These are phyloP conservation scores for Cucumis hystrix DNA, from an alignment of 306 rosid genomes.

Conservation along the genomic window DNA sequence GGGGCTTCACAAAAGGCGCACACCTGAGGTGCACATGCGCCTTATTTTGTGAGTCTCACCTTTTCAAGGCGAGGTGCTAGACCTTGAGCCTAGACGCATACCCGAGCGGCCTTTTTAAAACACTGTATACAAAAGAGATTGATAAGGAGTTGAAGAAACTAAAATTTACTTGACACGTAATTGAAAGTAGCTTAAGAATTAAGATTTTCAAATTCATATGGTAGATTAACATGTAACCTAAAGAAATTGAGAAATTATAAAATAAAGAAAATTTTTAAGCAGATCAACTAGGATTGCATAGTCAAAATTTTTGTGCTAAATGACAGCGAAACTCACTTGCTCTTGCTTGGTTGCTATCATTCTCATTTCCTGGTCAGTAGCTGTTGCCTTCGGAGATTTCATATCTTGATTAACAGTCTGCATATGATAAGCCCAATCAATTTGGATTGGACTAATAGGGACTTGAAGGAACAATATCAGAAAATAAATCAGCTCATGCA, in stretches of 20 bases:
- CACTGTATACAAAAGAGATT: background rate
- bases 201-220: background rate
- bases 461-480: background rate
- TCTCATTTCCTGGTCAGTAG: slow-evolving; percentile 1
- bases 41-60: no score
- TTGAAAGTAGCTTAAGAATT: background rate
- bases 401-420: background rate
- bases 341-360: slow-evolving; percentile 1
- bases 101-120: no score
- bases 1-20: no score
- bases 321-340: background rate
- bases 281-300: background rate
- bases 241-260: background rate
- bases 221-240: background rate
- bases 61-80: no score
- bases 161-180: background rate
- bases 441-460: background rate
- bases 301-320: background rate
- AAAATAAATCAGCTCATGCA: background rate
- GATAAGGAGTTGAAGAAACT: background rate
- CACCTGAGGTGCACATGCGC: no score
- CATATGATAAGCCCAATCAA: background rate
- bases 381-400: background rate
- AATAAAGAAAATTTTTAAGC: background rate
- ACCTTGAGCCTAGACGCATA: no score